Conservation (phyloP, 2,329 filamentous ascomycete species). For the Hymenoscyphus salicellus region DNA sequence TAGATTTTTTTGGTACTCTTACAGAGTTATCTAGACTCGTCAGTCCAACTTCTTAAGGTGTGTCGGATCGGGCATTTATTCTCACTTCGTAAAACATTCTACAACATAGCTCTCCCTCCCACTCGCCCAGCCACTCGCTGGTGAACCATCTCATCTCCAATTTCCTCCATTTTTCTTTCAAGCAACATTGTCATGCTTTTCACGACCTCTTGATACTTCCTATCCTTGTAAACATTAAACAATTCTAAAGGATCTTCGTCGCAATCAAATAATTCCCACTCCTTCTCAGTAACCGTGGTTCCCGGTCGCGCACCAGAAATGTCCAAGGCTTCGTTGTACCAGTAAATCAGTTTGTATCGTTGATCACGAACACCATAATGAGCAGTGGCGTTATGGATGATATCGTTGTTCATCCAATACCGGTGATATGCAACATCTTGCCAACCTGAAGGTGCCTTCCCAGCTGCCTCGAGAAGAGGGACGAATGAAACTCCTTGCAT, state of each 20-base stretch:
- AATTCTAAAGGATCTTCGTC: conserved; percentile 49
- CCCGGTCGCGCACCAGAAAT: conserved; percentile 44
- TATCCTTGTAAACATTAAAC: conserved; percentile 46
- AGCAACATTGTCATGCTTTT: conserved; percentile 42
- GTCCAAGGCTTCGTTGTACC: conserved; percentile 51
- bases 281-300: conserved; percentile 39
- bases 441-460: conserved; percentile 43
- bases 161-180: conserved; percentile 51
- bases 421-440: conserved; percentile 53
- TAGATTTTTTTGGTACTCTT: too few relatives aligned
- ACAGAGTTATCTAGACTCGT: too few relatives aligned
- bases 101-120: too few relatives aligned
- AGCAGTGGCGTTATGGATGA: conserved; percentile 48
- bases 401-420: conserved; percentile 55
- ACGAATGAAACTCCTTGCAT: conserved; percentile 52
- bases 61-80: too few relatives aligned
- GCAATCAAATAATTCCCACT: conserved; percentile 56
- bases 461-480: conserved; percentile 34
- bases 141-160: conserved; percentile 44
- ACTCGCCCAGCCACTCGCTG: too few relatives aligned
- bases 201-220: conserved; percentile 40
- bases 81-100: too few relatives aligned
- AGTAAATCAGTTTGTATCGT: conserved; percentile 55
- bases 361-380: conserved; percentile 53
- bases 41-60: too few relatives aligned